A percentile compares a stretch with the other conserved stretches of the same genome.
Evolutionary conservation across 2,329 filamentous ascomycete genomes (phyloP).

Genomic region (Apiospora hydei): DNA sequence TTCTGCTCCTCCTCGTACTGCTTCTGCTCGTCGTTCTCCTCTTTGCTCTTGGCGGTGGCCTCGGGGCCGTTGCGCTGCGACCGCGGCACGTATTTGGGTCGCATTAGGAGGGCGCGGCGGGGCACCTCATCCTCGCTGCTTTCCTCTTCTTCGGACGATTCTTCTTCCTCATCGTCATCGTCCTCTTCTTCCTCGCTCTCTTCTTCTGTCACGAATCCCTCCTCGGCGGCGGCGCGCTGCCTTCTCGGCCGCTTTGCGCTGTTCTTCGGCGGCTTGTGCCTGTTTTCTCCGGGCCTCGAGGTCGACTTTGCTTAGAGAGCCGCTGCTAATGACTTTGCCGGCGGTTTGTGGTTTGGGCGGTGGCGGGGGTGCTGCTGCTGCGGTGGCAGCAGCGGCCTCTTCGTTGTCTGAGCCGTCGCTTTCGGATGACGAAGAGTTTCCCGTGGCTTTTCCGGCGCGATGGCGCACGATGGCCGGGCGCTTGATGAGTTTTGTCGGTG

Average conservation of each 20-base stretch:
- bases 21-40: slow-evolving; percentile 49
- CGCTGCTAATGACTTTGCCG: slow-evolving; percentile 61
- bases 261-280: slow-evolving; percentile 55
- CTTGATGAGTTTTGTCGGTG: slow-evolving; percentile 45
- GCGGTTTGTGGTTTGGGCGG: slow-evolving; percentile 65
- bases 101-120: slow-evolving; percentile 63
- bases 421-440: slow-evolving; percentile 59
- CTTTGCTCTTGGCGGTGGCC: slow-evolving; percentile 43
- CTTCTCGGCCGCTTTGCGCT: slow-evolving; percentile 55
- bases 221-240: slow-evolving; percentile 63
- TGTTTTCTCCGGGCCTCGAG: slow-evolving; percentile 55
- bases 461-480: slow-evolving; percentile 60
- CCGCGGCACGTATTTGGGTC: slow-evolving; percentile 70
- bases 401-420: slow-evolving; percentile 53
- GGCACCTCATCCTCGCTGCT: slow-evolving; percentile 64
- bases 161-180: slow-evolving; percentile 43
- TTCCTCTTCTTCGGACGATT: slow-evolving; percentile 49
- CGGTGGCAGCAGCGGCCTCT: slow-evolving; percentile 36
- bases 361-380: slow-evolving; percentile 48
- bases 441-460: slow-evolving; percentile 80
- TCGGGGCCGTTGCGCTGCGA: slow-evolving; percentile 54
- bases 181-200: slow-evolving; percentile 50
- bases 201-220: slow-evolving; percentile 68
- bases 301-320: slow-evolving; percentile 57
- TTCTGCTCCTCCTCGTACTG: slow-evolving; percentile 64